Base-by-base conservation (phyloP, 768 basidiomycete species). In the Agaricus blazei region DNA sequence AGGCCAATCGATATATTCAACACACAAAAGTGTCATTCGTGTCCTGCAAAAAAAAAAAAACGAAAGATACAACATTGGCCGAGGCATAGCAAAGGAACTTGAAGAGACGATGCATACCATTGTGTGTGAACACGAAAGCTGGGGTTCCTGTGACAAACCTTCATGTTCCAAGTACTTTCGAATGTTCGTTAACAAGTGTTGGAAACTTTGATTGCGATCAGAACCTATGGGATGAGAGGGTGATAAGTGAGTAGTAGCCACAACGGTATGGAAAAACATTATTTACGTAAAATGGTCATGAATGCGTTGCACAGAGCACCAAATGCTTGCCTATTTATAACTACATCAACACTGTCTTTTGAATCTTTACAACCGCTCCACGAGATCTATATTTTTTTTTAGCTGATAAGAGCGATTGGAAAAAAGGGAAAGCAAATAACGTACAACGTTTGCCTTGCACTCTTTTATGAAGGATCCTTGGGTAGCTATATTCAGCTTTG, bases 251-350 rank as follows among this genome's bases (percentile, higher is more conserved):
- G 24, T 15, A 45, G 44, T 23, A 34, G 7, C 34, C 11, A 11
- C 34, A 8, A n/a, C 29, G 9, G 23, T 23, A 37, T 0, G 23
- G 24, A 31, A 24, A 14, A 12, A 8, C 11, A 34, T 34, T 19
- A 52, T 77, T 48, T 62, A 83, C 82, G 69, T 14, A 90, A 70
- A 15, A 73, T 77, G 31, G 72, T 65, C 46, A 85, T 78, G 65
- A 89, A 87, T 0, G 87, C 72, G 65, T 76, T 84, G 68, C 84
- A 88, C 89, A 91, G 91, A 6, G 88, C 89, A 46, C 89, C 89
- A 4, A 84, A 84, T 7, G 81, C 86, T 34, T 76, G 69, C 3
- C 87, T 87, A 9, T 75, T 72, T 64, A 89, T 84, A 40, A 74
- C 71, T 3, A 87, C 80, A 63, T 91, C 89, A 15, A 88, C 88